Evolutionary conservation across 805 yeast genomes (phyloP).

Genomic region (Yarrowia keelungensis): DNA sequence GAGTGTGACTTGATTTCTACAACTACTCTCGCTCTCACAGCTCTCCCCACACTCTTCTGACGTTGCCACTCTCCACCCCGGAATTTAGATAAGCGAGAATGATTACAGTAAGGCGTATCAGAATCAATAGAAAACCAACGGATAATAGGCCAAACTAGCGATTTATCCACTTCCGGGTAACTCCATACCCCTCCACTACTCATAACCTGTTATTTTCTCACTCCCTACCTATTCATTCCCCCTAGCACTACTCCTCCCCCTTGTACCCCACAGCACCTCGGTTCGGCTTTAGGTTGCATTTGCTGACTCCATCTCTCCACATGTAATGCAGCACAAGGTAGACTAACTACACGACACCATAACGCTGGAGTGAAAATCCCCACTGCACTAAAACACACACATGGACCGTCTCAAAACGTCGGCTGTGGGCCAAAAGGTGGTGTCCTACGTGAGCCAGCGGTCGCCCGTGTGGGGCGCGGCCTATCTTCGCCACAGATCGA

Average conservation of each 20-base stretch:
- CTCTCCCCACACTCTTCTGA: no score
- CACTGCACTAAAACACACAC: conserved; percentile 4
- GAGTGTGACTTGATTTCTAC: no score
- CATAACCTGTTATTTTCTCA: no score
- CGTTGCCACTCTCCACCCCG: no score
- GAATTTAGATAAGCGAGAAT: no score
- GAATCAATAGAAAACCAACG: no score
- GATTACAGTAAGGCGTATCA: no score
- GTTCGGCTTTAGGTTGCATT: conserved; percentile 39
- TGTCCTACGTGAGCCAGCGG: conserved; percentile 20
- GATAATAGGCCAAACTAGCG: no score
- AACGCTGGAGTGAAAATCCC: no score
- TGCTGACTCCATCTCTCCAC: conserved; percentile 38
- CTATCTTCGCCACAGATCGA: conserved; percentile 43
- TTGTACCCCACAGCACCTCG: conserved; percentile 35
- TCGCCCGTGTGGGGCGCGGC: conserved; percentile 40
- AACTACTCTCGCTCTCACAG: no score
- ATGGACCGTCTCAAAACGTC: conserved; percentile 38
- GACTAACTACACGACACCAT: neutral
- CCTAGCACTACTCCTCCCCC: neutral
- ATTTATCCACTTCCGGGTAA: no score
- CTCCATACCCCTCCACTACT: no score
- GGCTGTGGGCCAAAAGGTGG: conserved; percentile 35
- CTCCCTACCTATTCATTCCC: neutral
- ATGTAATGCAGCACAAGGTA: conserved; percentile 11